Evolutionary conservation across 495 filamentous ascomycete genomes (phyloP).

Genomic region (Trichodelitschia bisporula): DNA sequence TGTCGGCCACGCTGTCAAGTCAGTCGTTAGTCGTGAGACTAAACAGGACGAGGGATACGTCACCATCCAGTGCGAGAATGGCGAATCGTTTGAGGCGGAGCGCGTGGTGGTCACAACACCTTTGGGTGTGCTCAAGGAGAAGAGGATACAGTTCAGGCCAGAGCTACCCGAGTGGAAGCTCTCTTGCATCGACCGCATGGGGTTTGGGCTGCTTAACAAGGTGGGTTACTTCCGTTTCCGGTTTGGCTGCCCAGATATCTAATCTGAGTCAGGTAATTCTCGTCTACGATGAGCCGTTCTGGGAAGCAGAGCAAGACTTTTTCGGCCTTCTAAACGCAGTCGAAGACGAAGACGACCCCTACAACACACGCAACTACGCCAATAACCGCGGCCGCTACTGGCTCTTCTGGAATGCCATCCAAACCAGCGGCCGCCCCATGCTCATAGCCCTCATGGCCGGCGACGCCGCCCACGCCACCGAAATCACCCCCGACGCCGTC

Average conservation of each 20-base stretch:
- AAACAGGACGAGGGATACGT: constrained; percentile 18
- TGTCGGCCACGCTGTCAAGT: constrained; percentile 39
- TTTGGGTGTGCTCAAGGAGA: constrained; percentile 68
- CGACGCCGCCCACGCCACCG: constrained; percentile 73
- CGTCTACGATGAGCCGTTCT: constrained; percentile 75
- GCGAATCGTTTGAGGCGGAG: constrained; percentile 54
- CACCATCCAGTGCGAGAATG: constrained; percentile 54
- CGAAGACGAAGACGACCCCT: constrained; percentile 29
- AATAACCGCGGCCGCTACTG: constrained; percentile 64
- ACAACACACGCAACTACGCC: constrained; percentile 38
- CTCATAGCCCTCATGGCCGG: constrained; percentile 90
- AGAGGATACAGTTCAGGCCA: constrained; percentile 51
- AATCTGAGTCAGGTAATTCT: constrained; percentile 34
- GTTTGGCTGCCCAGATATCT: constrained; percentile 1
- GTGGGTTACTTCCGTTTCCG: constrained; percentile 6
- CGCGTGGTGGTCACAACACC: constrained; percentile 71
- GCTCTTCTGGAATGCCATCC: constrained; percentile 87
- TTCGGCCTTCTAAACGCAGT: constrained; percentile 76
- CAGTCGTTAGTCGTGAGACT: constrained; percentile 24
- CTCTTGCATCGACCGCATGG: constrained; percentile 61
- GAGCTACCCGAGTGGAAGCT: constrained; percentile 66
- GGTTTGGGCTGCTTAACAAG: constrained; percentile 90
- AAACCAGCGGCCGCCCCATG: constrained; percentile 66
- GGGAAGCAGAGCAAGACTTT: constrained; percentile 80
- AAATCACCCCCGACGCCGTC: constrained; percentile 42